Percentiles rank a stretch among this genome's conserved stretches.
Conservation (phyloP, 2,329 filamentous ascomycete genomes). For the Karstenula rhodostoma region DNA sequence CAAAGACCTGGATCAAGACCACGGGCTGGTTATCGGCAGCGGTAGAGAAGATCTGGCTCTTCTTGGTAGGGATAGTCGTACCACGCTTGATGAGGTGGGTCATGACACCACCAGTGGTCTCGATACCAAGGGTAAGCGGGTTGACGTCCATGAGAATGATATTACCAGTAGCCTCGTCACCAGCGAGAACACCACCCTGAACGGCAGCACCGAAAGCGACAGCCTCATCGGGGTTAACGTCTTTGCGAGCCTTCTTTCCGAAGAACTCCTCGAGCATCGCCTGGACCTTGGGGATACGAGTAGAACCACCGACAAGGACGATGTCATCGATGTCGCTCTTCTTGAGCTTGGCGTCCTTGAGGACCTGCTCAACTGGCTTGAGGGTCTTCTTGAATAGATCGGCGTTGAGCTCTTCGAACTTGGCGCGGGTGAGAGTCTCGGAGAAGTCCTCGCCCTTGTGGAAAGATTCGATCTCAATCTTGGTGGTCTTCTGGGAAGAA, state of each 20-base stretch:
- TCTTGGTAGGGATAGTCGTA: conserved; percentile 93
- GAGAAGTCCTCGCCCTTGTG: conserved; percentile 97
- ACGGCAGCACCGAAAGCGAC: conserved; percentile 97
- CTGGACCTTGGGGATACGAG: conserved; percentile 98
- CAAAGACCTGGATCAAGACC: conserved; percentile 93
- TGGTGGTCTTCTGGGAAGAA: conserved; percentile 88
- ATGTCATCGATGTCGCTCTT: conserved; percentile 96
- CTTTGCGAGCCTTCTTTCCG: conserved; percentile 98
- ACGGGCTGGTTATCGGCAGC: conserved; percentile 96
- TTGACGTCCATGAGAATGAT: conserved; percentile 97
- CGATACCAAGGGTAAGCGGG: conserved; percentile 94
- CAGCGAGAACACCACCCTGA: conserved; percentile 93
- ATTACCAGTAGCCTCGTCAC: conserved; percentile 80
- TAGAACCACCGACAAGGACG: conserved; percentile 96
- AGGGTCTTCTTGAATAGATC: conserved; percentile 99
- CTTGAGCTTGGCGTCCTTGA: conserved; percentile 98
- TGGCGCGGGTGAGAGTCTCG: conserved; percentile 96
- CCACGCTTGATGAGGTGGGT: conserved; percentile 95
- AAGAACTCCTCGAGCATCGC: conserved; percentile 96
- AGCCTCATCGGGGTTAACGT: conserved; percentile 99
- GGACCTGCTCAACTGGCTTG: conserved; percentile 97
- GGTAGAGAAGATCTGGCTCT: conserved; percentile 97
- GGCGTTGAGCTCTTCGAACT: conserved; percentile 99
- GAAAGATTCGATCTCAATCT: conserved; percentile 97
- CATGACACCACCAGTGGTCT: conserved; percentile 98